phyloP scores from a whole-genome alignment of 179 eudicot genomes.

The Nepenthes alata region DNA sequence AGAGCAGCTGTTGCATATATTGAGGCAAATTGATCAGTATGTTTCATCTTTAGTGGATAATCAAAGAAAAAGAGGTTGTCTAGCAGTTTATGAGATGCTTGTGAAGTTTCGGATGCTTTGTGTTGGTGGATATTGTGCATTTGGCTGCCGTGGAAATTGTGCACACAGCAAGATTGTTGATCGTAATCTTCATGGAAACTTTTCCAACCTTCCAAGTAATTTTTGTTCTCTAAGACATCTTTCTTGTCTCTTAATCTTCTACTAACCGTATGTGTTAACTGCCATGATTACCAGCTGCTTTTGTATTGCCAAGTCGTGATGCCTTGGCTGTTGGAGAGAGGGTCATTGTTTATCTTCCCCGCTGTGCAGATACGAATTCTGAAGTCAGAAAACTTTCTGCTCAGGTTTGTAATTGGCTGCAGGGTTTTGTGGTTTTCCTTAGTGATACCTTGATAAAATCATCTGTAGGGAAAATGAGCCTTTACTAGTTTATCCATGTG shows the following conservation, averaged over 20 bases:
- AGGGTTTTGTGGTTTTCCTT: neutral
- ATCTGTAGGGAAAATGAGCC: neutral
- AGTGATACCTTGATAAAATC: neutral
- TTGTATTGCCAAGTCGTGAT: slow-evolving; percentile 88
- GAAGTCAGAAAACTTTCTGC: slow-evolving; percentile 84
- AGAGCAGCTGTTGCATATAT: slow-evolving; percentile 81
- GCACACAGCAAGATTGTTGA: slow-evolving; percentile 55
- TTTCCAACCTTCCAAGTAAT: slow-evolving; percentile 31
- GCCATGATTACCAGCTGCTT: slow-evolving; percentile 52
- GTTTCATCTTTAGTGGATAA: slow-evolving; percentile 77
- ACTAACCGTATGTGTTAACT: slow-evolving; percentile 6
- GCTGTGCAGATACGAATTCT: slow-evolving; percentile 83
- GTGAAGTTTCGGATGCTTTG: slow-evolving; percentile 70
- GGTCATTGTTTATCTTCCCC: slow-evolving; percentile 80
- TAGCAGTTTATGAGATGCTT: slow-evolving; percentile 76
- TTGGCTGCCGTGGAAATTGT: slow-evolving; percentile 88
- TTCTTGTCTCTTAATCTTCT: slow-evolving; percentile 1
- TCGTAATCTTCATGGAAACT: slow-evolving; percentile 24
- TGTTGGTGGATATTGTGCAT: slow-evolving; percentile 63
- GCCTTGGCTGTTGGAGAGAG: slow-evolving; percentile 90
- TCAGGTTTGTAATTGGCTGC: slow-evolving; percentile 41
- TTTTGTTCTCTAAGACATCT: neutral
- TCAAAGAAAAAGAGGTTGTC: slow-evolving; percentile 85
- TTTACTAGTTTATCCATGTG: neutral
- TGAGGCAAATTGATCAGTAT: slow-evolving; percentile 79